These are phyloP conservation scores for Boletus reticulatus DNA, from an alignment of 768 basidiomycete species.

Conservation along the genomic window DNA sequence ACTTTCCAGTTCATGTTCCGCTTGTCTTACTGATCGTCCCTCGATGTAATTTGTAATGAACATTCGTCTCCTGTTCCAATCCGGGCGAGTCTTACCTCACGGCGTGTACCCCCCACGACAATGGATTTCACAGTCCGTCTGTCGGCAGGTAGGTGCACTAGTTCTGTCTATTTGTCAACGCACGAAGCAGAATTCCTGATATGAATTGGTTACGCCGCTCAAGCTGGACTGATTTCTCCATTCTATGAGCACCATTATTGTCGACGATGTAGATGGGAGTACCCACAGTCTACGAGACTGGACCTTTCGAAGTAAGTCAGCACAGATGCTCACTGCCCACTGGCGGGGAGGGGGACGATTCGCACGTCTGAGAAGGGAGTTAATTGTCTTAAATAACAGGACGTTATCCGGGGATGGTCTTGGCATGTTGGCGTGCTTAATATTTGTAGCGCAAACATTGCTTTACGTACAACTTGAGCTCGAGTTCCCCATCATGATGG, in stretches of 20 bases:
- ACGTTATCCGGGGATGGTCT: too few relatives aligned
- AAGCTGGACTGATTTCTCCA: background rate
- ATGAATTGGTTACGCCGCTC: slow-evolving; percentile 11
- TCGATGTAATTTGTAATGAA: slow-evolving; percentile 5
- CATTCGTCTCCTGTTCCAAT: background rate
- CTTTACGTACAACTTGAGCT: background rate
- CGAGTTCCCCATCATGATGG: background rate
- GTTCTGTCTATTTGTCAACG: background rate
- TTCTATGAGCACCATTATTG: background rate
- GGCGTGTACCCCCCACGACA: background rate
- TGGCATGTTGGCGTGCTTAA: background rate
- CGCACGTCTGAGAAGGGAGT: too few relatives aligned
- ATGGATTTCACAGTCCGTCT: slow-evolving; percentile 1
- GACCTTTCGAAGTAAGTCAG: background rate
- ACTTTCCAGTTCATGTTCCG: slow-evolving; percentile 98
- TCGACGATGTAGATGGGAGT: background rate
- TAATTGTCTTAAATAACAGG: too few relatives aligned
- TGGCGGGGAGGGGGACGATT: too few relatives aligned
- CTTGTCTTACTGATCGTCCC: slow-evolving; percentile 36
- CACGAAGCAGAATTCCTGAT: background rate
- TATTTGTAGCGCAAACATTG: background rate
- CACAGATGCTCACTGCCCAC: too few relatives aligned
- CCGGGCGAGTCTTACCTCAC: background rate
- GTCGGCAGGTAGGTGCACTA: background rate
- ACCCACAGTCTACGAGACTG: background rate